phyloP scores from a whole-genome alignment of 78 protist genomes.

The Dictyostelium intermedium region DNA sequence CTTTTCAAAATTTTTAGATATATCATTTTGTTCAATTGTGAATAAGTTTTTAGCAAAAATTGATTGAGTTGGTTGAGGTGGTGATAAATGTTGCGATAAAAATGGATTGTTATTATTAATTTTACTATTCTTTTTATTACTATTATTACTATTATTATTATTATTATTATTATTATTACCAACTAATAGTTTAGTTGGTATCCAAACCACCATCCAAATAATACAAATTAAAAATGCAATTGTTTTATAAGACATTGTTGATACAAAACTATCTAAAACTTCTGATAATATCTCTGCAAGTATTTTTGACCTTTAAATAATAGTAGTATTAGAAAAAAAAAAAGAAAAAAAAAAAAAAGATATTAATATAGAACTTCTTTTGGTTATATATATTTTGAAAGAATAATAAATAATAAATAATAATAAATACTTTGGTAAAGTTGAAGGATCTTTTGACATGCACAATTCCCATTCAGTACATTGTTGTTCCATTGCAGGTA shows the following conservation, averaged over 20 bases:
- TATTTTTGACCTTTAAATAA: conserved; percentile 7
- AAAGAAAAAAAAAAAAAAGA: background rate
- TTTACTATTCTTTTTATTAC: background rate
- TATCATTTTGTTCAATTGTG: background rate
- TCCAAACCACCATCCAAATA: conserved; percentile 25
- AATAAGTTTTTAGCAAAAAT: conserved; percentile 12
- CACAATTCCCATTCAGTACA: conserved; percentile 32
- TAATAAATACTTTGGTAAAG: conserved; percentile 12
- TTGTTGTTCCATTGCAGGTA: conserved; percentile 35
- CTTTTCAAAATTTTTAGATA: background rate
- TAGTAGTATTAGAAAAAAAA: no score
- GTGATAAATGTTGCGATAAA: background rate
- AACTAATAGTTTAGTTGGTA: conserved; percentile 8
- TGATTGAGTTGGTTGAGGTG: conserved; percentile 23
- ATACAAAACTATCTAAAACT: conserved; percentile 19
- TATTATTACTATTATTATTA: background rate
- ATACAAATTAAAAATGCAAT: background rate
- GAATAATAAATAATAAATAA: background rate
- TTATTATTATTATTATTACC: background rate
- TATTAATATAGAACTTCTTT: background rate
- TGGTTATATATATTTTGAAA: no score
- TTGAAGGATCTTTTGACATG: conserved; percentile 6
- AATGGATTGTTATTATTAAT: background rate
- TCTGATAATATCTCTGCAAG: conserved; percentile 38
- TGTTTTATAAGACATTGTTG: conserved; percentile 23